These are phyloP conservation scores for Sarocladium brachiariae DNA, from an alignment of 2,329 filamentous ascomycete genomes.

Conservation along the genomic window DNA sequence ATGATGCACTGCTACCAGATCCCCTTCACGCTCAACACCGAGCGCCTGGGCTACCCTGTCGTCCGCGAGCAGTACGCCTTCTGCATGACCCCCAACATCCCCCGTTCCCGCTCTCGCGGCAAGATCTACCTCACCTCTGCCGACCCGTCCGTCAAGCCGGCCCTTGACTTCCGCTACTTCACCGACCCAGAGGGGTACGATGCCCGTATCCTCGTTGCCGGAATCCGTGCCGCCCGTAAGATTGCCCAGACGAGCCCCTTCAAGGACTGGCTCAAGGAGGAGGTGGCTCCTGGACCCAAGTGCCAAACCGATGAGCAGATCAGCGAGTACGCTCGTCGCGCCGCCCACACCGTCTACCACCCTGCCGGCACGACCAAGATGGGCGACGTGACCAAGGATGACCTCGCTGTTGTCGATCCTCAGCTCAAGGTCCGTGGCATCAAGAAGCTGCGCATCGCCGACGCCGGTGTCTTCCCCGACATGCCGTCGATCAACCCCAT, in stretches of 20 bases:
- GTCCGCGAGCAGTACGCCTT: conserved; percentile 69
- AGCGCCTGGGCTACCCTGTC: conserved; percentile 63
- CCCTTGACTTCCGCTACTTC: conserved; percentile 85
- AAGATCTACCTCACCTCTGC: conserved; percentile 69
- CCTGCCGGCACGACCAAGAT: conserved; percentile 87
- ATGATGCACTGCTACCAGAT: conserved; percentile 99
- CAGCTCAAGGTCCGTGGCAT: conserved; percentile 66
- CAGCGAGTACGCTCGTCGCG: conserved; percentile 72
- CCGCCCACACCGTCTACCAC: conserved; percentile 85
- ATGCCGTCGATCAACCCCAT: conserved; percentile 87
- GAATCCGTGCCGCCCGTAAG: conserved; percentile 69
- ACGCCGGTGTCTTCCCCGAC: conserved; percentile 81
- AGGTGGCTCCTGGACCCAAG: conserved; percentile 70
- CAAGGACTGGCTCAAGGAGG: conserved; percentile 74
- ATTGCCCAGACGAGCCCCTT: conserved; percentile 71
- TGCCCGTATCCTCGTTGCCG: conserved; percentile 71
- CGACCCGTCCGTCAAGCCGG: conserved; percentile 71
- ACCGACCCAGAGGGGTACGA: conserved; percentile 82
- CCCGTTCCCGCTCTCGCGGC: conserved; percentile 71
- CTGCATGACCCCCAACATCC: conserved; percentile 91
- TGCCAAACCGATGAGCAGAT: conserved; percentile 73
- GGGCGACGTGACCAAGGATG: conserved; percentile 64
- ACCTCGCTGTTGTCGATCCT: conserved; percentile 72
- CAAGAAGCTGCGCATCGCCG: conserved; percentile 69
- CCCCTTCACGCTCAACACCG: conserved; percentile 81